Evolutionary conservation across 2,329 filamentous ascomycete species (phyloP), one percentile per base, ranked within the genome.

Genomic region (Diplodia scrobiculata): DNA sequence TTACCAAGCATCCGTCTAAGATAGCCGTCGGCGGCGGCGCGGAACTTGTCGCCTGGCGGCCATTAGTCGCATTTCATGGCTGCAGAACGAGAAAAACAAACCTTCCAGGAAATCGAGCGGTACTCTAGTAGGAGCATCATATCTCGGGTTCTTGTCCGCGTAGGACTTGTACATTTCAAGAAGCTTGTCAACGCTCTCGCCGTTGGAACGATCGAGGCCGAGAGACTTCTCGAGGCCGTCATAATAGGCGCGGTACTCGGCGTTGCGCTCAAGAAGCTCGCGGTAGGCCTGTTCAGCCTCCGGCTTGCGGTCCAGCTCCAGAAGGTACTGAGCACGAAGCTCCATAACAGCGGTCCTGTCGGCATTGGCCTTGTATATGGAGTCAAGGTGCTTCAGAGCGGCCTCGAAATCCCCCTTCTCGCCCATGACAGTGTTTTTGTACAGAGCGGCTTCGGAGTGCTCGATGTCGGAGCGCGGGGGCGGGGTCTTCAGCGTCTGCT

Each of bases 361-460:
- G 59, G 96, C 84, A 75, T 89, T 92, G 71, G 87, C 82, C 81
- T 92, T 94, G 63, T 87, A 86, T 60, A 91, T 86, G 11, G 85
- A 84, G 67, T 97, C 89, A 48, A 99, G 83, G 74, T 99, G 92
- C 69, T 96, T 89, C 73, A 98, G 80, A 5, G 95, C 95, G 73
- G 90, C 87, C 73, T 96, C 84, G 60, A 88, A 85, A 70, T 98
- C 89, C 17, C 93, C 93, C 67, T 88, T 87, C 79, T 98, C 96
- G 45, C 91, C 92, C 75, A 99, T 98, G 73, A 99, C 88, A 54
- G 85, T 86, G 79, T 97, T 99, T 80, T 97, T 97, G 82, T 99
- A 99, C 80, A 99, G 83, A 67, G 92, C 83, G 52, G 94, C 92
- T 80, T 99, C 95, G 36, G 93, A 95, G 78, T 98, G 91, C 78